These are phyloP conservation scores for Sclerotinia glacialis DNA, from an alignment of 2,329 filamentous ascomycete species.

Conservation along the genomic window DNA sequence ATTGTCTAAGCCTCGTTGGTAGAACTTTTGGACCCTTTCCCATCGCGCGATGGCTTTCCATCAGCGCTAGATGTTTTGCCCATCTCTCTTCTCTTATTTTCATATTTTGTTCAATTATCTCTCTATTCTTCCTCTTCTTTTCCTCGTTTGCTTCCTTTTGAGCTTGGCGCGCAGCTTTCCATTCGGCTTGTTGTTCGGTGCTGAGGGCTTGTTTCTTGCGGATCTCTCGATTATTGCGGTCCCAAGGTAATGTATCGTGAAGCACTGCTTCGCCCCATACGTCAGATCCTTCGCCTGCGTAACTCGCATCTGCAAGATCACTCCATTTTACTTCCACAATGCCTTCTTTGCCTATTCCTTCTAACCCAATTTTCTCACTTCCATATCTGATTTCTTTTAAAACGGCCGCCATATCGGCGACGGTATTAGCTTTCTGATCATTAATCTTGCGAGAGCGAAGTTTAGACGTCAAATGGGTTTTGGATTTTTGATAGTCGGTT, in stretches of 20 bases:
- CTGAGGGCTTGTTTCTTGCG: neutral
- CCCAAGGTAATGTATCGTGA: slow-evolving; percentile 23
- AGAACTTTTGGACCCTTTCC: neutral
- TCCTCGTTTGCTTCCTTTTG: neutral
- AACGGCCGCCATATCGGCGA: slow-evolving; percentile 60
- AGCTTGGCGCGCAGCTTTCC: neutral
- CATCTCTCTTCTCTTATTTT: neutral
- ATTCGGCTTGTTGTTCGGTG: slow-evolving; percentile 10
- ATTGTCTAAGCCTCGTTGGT: neutral
- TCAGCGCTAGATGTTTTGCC: slow-evolving; percentile 13
- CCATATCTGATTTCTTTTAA: slow-evolving; percentile 16
- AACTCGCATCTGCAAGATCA: slow-evolving; percentile 41
- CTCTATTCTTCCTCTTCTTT: slow-evolving; percentile 6
- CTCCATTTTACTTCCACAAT: slow-evolving; percentile 39
- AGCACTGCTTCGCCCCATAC: slow-evolving; percentile 40
- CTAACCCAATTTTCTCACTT: slow-evolving; percentile 21
- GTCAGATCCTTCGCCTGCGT: slow-evolving; percentile 32
- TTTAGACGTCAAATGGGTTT: slow-evolving; percentile 21
- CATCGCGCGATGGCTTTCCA: slow-evolving; percentile 4
- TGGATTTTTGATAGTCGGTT: slow-evolving; percentile 4
- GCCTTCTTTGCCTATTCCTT: slow-evolving; percentile 6
- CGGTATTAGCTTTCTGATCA: slow-evolving; percentile 58
- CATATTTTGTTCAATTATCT: neutral
- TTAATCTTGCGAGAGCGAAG: slow-evolving; percentile 54
- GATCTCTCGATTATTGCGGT: neutral